A percentile compares a stretch with the other conserved stretches of the same genome.
These are phyloP conservation scores for Coemansia sp. DNA, from an alignment of 192 early-diverging fungal genomes.

Conservation along the genomic window DNA sequence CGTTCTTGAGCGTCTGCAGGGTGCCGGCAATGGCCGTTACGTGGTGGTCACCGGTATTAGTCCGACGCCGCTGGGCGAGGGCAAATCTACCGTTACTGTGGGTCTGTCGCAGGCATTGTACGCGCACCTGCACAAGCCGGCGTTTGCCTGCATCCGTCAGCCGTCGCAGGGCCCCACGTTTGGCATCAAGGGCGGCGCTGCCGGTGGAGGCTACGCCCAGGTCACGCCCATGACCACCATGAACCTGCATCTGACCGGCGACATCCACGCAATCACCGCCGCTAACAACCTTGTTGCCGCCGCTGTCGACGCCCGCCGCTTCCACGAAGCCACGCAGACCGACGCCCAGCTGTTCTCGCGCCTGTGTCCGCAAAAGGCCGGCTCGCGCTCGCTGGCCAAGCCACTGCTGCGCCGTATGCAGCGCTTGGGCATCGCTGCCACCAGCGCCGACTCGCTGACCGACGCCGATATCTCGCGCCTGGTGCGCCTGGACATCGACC, in stretches of 20 bases:
- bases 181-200: conserved; percentile 98
- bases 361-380: conserved; percentile 85
- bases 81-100: conserved; percentile 96
- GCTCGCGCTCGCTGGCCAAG: conserved; percentile 74
- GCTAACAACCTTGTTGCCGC: conserved; percentile 97
- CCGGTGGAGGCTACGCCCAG: conserved; percentile 98
- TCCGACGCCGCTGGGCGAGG: conserved; percentile 97
- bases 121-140: conserved; percentile 81
- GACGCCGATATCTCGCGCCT: conserved; percentile 76
- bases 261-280: conserved; percentile 97
- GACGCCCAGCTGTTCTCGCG: conserved; percentile 80
- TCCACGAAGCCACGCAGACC: conserved; percentile 87
- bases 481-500: conserved; percentile 93
- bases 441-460: conserved; percentile 76
- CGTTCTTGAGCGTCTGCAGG: conserved; percentile 80
- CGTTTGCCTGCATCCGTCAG: conserved; percentile 96
- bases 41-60: conserved; percentile 98
- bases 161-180: conserved; percentile 99
- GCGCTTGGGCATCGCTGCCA: conserved; percentile 73
- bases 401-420: conserved; percentile 79
- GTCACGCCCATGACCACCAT: conserved; percentile 99
- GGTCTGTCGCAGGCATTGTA: conserved; percentile 95
- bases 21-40: conserved; percentile 82
- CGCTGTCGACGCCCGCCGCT: conserved; percentile 95
- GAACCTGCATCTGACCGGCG: conserved; percentile 98